phyloP scores from a whole-genome alignment of 108 stramenopile genomes.

The Nannochloropsis gaditana region DNA sequence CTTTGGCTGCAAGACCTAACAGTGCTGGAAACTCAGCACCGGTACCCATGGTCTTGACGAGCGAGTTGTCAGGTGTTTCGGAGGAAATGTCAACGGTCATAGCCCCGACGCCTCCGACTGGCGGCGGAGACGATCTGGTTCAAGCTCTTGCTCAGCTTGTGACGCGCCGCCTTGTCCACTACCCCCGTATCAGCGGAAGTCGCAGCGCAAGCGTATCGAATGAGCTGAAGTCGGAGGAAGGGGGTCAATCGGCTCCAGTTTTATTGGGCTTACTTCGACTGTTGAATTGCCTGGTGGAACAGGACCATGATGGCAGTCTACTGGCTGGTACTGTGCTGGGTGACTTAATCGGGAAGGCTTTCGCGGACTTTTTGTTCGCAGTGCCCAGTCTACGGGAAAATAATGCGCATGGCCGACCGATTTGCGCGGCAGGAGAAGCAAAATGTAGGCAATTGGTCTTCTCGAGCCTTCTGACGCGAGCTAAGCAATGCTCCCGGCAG shows the following conservation, averaged over 20 bases:
- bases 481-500: background rate
- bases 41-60: background rate
- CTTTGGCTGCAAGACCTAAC: background rate
- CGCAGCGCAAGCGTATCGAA: background rate
- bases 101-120: background rate
- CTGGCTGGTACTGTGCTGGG: background rate
- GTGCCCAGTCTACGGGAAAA: slow-evolving; percentile 31
- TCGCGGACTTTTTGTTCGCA: slow-evolving; percentile 39
- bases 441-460: slow-evolving; percentile 10
- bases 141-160: background rate
- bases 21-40: background rate
- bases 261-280: background rate
- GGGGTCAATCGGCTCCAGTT: background rate
- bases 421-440: slow-evolving; percentile 27
- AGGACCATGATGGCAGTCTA: background rate
- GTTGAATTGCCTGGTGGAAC: background rate
- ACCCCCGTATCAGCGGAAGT: background rate
- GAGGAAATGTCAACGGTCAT: background rate
- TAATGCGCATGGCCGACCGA: slow-evolving; percentile 29
- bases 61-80: background rate
- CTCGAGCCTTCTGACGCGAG: background rate
- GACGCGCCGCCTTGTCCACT: background rate
- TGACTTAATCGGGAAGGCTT: slow-evolving; percentile 29
- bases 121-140: background rate
- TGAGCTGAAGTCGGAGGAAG: background rate